A percentile compares a stretch with the other conserved stretches of the same genome.
Conservation (phyloP, 169 alveolate species). For the Plasmodium gallinaceum region DNA sequence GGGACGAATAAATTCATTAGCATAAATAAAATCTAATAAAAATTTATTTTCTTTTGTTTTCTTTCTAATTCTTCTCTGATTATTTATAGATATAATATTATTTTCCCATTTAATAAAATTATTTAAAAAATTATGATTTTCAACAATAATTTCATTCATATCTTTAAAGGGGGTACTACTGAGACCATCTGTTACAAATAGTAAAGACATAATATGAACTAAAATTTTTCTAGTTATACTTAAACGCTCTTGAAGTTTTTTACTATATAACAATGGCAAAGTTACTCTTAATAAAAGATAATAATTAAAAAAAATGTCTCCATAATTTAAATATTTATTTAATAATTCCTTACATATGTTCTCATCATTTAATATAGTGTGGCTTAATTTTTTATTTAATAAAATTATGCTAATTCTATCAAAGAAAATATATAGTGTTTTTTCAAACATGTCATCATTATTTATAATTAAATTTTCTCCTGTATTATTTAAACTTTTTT, state of each 20-base stretch:
- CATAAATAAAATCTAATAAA: constrained; percentile 43
- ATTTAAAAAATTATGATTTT: constrained; percentile 5
- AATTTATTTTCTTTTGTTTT: constrained; percentile 27
- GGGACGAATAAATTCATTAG: constrained; percentile 63
- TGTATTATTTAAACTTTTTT: neutral
- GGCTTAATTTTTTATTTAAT: neutral
- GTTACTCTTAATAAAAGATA: constrained; percentile 44
- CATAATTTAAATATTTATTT: neutral
- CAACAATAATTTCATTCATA: neutral
- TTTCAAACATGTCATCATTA: constrained; percentile 51
- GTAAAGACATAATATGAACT: constrained; percentile 11
- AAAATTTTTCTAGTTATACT: constrained; percentile 10
- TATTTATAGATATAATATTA: constrained; percentile 45
- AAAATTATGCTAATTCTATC: constrained; percentile 3
- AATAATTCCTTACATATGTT: constrained; percentile 10
- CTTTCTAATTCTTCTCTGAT: constrained; percentile 59
- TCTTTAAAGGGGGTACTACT: neutral
- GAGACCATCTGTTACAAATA: constrained; percentile 4
- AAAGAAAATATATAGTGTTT: constrained; percentile 28
- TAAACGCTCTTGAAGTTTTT: constrained; percentile 9
- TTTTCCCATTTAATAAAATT: constrained; percentile 56
- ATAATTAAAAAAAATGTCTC: constrained; percentile 30
- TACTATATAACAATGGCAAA: constrained; percentile 23
- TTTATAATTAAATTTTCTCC: neutral
- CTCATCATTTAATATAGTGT: neutral